Evolutionary conservation across 139 green algal genomes (phyloP), one percentile per base, ranked within the genome.

Genomic region (Micractinium conductrix): DNA sequence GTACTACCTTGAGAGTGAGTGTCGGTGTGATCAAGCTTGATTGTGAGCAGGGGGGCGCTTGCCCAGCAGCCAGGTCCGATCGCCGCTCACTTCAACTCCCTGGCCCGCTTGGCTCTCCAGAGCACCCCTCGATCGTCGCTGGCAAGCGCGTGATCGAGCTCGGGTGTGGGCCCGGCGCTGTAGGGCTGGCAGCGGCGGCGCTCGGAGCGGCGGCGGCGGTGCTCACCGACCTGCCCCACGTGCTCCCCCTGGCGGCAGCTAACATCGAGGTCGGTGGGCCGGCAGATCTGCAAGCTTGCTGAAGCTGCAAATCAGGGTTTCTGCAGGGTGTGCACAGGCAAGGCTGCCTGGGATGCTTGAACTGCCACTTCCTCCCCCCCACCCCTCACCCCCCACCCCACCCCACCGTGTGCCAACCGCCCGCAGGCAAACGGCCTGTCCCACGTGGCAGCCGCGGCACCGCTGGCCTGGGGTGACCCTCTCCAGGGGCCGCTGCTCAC

Each of bases 181-280:
- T 89, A 1, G 87, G 86, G 8, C 65, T 89, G 6, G 71, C 84
- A 42, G 84, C 89, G 53, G 89, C 89, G 21, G 80, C 80, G 43
- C 74, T 92, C 22, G 89, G 89, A 28, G 87, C 87, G 2, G 19
- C 37, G 30, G 2, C 73, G 6, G 83, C 88, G 45, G 37, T 74
- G 2, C 76, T 92, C 21, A 92, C 89, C 43, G 89, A 92, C 85
- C 44, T 84, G 68, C 72, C 78, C 28, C 73, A 86, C 33, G 40
- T 86, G 21, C 21, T 89, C 78, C 78, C 76, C 30, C 84, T 86
- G 9, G 40, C 87, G 1, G 43, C 37, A 3, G 8, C 17, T 19
- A 92, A 91, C 83, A 90, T 92, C 43, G 28, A 87, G 79, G 84
- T 88, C 43, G 30, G 82, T 44, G 12, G 33, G 14, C 28, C 30